These are phyloP conservation scores for Aspergillus caelatus DNA, from an alignment of 2,329 filamentous ascomycete species.

Conservation along the genomic window DNA sequence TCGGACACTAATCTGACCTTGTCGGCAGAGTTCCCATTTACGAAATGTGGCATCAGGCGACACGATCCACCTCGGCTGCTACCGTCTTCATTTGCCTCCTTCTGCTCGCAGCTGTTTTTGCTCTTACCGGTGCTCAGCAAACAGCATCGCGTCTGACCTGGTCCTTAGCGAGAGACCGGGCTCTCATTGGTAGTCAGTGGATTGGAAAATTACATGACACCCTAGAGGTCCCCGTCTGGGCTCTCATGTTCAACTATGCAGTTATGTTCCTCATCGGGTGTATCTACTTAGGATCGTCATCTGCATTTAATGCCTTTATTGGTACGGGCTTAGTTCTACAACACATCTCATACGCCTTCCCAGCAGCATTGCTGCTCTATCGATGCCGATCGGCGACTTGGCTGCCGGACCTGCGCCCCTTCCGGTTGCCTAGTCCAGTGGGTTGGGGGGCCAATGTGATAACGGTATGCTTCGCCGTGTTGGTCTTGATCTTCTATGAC, in stretches of 20 bases:
- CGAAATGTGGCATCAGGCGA: constrained; percentile 17
- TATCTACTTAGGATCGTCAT: constrained; percentile 30
- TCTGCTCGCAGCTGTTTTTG: constrained; percentile 6
- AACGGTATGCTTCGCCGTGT: constrained; percentile 26
- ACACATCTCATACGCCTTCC: constrained; percentile 29
- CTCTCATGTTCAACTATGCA: constrained; percentile 21
- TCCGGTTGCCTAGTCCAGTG: constrained; percentile 24
- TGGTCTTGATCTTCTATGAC: constrained; percentile 34
- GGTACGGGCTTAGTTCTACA: constrained; percentile 22
- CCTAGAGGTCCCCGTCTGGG: constrained; percentile 27
- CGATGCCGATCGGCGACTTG: constrained; percentile 26
- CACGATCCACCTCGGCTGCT: constrained; percentile 2
- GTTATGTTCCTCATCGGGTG: constrained; percentile 30
- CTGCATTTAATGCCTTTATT: constrained; percentile 33
- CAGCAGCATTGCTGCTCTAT: constrained; percentile 30
- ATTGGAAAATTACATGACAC: constrained; percentile 20
- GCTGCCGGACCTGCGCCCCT: constrained; percentile 15
- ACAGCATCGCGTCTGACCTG: constrained; percentile 33
- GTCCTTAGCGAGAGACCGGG: constrained; percentile 30
- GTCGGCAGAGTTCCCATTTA: constrained; percentile 10
- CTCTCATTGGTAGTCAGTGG: constrained; percentile 18
- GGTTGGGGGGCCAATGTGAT: constrained; percentile 31
- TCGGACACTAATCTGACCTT: constrained; percentile 20
- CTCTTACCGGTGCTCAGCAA: constrained; percentile 29
- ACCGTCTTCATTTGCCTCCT: constrained; percentile 13